Conservation (phyloP, 176 grass and related monocot species). For the Cenchrus purpureus region DNA sequence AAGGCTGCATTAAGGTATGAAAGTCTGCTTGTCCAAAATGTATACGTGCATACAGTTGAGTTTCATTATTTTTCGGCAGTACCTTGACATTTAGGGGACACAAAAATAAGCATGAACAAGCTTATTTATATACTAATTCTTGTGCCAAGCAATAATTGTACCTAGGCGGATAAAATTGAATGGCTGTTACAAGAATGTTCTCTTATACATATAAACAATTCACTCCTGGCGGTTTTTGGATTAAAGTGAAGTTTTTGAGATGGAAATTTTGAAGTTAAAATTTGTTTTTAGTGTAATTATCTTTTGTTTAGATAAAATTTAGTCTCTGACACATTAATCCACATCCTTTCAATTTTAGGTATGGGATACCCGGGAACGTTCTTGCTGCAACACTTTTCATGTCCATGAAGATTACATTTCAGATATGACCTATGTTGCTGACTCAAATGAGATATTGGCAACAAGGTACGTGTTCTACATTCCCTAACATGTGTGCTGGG, state of each 20-base stretch:
- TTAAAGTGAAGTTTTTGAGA: neutral
- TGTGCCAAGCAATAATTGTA: neutral
- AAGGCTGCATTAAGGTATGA: slow-evolving; percentile 90
- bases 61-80: neutral
- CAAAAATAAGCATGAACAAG: neutral
- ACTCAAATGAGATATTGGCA: slow-evolving; percentile 82
- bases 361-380: slow-evolving; percentile 78
- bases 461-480: slow-evolving; percentile 61
- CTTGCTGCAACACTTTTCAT: slow-evolving; percentile 89
- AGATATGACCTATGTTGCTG: slow-evolving; percentile 74
- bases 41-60: slow-evolving; percentile 4
- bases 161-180: neutral
- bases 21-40: neutral
- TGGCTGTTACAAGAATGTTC: neutral
- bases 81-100: neutral
- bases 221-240: slow-evolving; percentile 1
- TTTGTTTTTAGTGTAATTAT: neutral
- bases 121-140: neutral
- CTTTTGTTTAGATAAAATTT: slow-evolving; percentile 1
- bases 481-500: neutral
- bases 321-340: neutral
- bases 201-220: neutral
- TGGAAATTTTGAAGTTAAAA: neutral
- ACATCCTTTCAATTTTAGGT: slow-evolving; percentile 54
- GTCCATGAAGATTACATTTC: slow-evolving; percentile 97